A percentile compares a stretch with the other conserved stretches of the same genome.
phyloP scores from a whole-genome alignment of 2,329 filamentous ascomycete genomes.

The Cladophialophora bantiana region DNA sequence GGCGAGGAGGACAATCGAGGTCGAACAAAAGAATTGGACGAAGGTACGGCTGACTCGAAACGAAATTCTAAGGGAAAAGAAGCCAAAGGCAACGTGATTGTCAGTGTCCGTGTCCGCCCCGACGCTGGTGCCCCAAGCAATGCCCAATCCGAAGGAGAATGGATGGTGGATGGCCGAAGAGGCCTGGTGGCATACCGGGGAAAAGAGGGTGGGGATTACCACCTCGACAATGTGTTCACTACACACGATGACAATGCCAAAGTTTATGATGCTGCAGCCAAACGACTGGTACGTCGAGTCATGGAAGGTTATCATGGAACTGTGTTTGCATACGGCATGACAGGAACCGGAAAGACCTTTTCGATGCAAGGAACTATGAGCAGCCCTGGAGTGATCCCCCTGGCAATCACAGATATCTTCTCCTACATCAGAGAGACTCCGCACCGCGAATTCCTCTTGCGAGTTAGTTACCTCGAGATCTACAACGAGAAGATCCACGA shows the following conservation, averaged over 20 bases:
- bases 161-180: constrained; percentile 86
- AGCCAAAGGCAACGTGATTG: constrained; percentile 90
- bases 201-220: constrained; percentile 89
- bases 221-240: constrained; percentile 96
- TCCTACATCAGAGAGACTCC: constrained; percentile 98
- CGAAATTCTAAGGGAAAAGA: constrained; percentile 62
- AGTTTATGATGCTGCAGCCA: constrained; percentile 93
- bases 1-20: constrained; percentile 61
- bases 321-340: constrained; percentile 96
- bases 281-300: constrained; percentile 90
- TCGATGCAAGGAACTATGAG: constrained; percentile 98
- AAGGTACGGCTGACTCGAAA: constrained; percentile 43
- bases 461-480: constrained; percentile 97
- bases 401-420: constrained; percentile 98
- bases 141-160: constrained; percentile 76
- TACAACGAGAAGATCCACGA: constrained; percentile 99
- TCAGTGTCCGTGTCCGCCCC: constrained; percentile 91
- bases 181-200: constrained; percentile 83
- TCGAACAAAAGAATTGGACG: constrained; percentile 44
- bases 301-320: constrained; percentile 99
- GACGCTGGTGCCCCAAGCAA: constrained; percentile 72
- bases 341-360: constrained; percentile 97
- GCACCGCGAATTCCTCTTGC: constrained; percentile 87
- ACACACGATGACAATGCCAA: constrained; percentile 91
- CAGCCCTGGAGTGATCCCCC: constrained; percentile 92